Conservation (phyloP, 2,329 filamentous ascomycete genomes). For the Beauveria bassiana region DNA sequence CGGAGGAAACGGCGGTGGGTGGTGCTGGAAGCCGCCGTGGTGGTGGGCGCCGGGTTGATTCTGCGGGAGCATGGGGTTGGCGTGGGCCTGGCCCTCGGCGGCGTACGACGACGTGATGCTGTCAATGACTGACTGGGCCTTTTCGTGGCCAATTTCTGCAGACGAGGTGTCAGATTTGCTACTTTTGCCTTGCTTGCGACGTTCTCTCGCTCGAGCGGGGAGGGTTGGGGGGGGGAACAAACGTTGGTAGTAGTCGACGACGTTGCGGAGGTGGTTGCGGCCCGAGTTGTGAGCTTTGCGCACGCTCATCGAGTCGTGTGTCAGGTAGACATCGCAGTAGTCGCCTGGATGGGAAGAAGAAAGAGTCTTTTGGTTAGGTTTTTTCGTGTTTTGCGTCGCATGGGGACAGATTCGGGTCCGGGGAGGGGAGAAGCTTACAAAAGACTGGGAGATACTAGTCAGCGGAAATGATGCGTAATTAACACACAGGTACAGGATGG, state of each 20-base stretch:
- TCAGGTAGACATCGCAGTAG: conserved; percentile 99
- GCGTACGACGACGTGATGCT: conserved; percentile 94
- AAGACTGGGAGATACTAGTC: conserved; percentile 20
- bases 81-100: conserved; percentile 79
- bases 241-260: conserved; percentile 98
- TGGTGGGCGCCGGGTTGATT: conserved; percentile 47
- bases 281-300: conserved; percentile 97
- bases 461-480: conserved; percentile 26
- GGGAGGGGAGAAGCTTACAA: conserved; percentile 18
- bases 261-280: conserved; percentile 93
- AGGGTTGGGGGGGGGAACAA: conserved; percentile 20
- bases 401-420: not conserved
- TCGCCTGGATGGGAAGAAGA: conserved; percentile 47
- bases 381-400: not conserved
- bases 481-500: not conserved
- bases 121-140: conserved; percentile 97
- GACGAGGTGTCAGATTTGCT: no score
- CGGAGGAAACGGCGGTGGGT: conserved; percentile 48
- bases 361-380: conserved; percentile 3
- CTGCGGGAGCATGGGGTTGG: conserved; percentile 74
- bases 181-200: not conserved
- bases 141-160: conserved; percentile 92
- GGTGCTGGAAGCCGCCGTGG: conserved; percentile 23
- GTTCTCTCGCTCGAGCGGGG: not conserved
- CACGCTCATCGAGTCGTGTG: conserved; percentile 99